A percentile compares a stretch with the other conserved stretches of the same genome.
These are phyloP conservation scores for Millerozyma acaciae DNA, from an alignment of 805 yeast species.

Conservation along the genomic window DNA sequence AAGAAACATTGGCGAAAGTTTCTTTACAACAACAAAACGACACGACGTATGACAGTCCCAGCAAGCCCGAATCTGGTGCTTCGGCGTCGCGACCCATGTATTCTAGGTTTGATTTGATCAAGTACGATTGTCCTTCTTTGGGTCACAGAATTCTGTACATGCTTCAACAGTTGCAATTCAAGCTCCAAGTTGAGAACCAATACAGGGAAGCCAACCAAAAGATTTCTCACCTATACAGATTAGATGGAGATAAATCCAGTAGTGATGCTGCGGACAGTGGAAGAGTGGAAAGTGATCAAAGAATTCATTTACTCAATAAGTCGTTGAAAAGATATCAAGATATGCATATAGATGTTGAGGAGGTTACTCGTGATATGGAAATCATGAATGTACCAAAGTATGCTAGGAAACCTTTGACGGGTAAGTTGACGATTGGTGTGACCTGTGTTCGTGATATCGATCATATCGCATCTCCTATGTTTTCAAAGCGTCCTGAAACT, in stretches of 20 bases:
- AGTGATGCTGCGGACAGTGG: conserved; percentile 90
- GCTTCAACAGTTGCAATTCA: conserved; percentile 92
- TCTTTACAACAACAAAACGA: conserved; percentile 15
- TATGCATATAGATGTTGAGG: conserved; percentile 72
- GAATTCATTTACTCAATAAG: conserved; percentile 78
- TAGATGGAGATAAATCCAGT: conserved; percentile 86
- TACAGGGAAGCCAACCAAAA: conserved; percentile 91
- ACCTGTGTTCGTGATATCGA: conserved; percentile 84
- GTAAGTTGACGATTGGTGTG: conserved; percentile 69
- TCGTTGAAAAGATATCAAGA: conserved; percentile 85
- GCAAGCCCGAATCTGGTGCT: conserved; percentile 5
- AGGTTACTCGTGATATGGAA: conserved; percentile 61
- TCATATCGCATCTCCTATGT: conserved; percentile 82
- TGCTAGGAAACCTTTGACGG: conserved; percentile 80
- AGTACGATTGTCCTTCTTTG: conserved; percentile 89
- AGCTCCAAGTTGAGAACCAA: conserved; percentile 89
- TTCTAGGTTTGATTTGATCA: conserved; percentile 75
- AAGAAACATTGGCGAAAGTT: conserved; percentile 67
- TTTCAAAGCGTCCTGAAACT: conserved; percentile 76
- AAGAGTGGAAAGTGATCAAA: conserved; percentile 74
- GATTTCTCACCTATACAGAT: conserved; percentile 75
- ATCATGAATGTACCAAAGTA: conserved; percentile 65
- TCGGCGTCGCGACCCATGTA: conserved; percentile 40
- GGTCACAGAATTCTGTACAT: conserved; percentile 93
- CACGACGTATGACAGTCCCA: conserved; percentile 8